phyloP scores from a whole-genome alignment of 192 early-diverging fungal genomes.

The Umbelopsis ramanniana region DNA sequence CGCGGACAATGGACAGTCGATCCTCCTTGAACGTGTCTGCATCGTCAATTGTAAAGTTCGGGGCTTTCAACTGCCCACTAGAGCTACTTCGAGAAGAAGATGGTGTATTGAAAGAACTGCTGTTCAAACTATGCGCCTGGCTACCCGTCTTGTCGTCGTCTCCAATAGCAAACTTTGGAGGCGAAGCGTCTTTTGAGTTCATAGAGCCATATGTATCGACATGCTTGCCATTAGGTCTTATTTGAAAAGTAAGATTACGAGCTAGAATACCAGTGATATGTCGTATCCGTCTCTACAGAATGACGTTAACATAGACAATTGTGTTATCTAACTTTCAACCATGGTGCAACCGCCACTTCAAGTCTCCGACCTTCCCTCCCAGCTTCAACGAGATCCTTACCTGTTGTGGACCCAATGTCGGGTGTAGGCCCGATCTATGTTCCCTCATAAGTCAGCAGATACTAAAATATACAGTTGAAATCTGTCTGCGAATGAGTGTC shows the following conservation, averaged over 20 bases:
- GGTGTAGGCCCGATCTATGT: constrained; percentile 22
- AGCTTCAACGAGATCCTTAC: constrained; percentile 2
- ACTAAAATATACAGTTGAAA: constrained; percentile 1
- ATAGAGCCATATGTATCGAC: background rate
- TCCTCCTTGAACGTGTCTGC: background rate
- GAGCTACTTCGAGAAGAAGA: constrained; percentile 6
- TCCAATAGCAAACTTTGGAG: background rate
- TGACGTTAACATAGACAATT: no score
- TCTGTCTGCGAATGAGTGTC: background rate
- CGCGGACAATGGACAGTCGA: background rate
- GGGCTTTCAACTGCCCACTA: background rate
- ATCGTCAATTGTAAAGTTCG: background rate
- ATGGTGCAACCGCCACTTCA: background rate
- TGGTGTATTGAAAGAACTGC: background rate
- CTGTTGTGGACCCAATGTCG: constrained; percentile 21
- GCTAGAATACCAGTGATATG: constrained; percentile 15
- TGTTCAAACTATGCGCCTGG: background rate
- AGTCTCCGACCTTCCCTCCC: constrained; percentile 4
- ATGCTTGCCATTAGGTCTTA: background rate
- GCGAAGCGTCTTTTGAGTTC: background rate
- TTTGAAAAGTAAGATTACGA: constrained; percentile 20
- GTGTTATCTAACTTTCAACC: background rate
- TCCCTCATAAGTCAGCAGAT: background rate
- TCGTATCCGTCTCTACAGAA: constrained; percentile 14
- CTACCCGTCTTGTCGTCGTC: constrained; percentile 6